phyloP scores from a whole-genome alignment of 1,284 basidiomycete genomes.

The Ustilago xerochloae region DNA sequence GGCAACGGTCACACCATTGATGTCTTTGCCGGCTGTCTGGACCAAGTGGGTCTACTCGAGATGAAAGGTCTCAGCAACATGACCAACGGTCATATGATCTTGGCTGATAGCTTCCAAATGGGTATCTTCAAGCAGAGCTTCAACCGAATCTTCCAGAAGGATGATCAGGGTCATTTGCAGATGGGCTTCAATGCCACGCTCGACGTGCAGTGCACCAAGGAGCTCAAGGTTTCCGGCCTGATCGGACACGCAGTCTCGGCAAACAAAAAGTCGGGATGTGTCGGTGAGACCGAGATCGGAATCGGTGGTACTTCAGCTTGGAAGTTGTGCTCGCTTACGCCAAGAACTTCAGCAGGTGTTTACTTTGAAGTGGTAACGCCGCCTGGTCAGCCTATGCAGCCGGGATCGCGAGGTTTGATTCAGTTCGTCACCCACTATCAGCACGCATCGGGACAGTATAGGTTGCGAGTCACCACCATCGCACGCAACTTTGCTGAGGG shows the following conservation, averaged over 20 bases:
- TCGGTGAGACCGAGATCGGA: constrained; percentile 99
- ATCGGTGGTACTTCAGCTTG: constrained; percentile 99
- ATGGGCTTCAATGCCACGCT: constrained; percentile 99
- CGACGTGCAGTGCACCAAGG: constrained; percentile 98
- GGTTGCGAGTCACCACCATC: constrained; percentile 94
- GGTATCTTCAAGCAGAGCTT: constrained; percentile 99
- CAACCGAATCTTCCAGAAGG: constrained; percentile 92
- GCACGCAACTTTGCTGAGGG: constrained; percentile 97
- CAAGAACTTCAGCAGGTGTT: constrained; percentile 87
- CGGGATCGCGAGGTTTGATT: constrained; percentile 91
- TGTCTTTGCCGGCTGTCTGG: constrained; percentile 94
- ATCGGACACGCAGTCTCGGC: constrained; percentile 98
- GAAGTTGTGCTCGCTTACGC: constrained; percentile 93
- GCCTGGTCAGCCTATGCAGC: constrained; percentile 91
- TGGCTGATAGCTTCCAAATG: constrained; percentile 97
- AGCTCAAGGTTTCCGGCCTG: constrained; percentile 96
- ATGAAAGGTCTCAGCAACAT: constrained; percentile 96
- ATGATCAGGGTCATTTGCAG: constrained; percentile 88
- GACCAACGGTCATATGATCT: constrained; percentile 94
- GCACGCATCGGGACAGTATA: constrained; percentile 92
- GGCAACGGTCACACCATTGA: constrained; percentile 95
- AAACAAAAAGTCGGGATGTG: constrained; percentile 94
- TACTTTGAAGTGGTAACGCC: constrained; percentile 99
- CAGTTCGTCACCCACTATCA: constrained; percentile 99
- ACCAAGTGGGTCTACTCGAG: constrained; percentile 96